Base-by-base conservation (phyloP, 2,329 filamentous ascomycete species). In the Cytospora mali region DNA sequence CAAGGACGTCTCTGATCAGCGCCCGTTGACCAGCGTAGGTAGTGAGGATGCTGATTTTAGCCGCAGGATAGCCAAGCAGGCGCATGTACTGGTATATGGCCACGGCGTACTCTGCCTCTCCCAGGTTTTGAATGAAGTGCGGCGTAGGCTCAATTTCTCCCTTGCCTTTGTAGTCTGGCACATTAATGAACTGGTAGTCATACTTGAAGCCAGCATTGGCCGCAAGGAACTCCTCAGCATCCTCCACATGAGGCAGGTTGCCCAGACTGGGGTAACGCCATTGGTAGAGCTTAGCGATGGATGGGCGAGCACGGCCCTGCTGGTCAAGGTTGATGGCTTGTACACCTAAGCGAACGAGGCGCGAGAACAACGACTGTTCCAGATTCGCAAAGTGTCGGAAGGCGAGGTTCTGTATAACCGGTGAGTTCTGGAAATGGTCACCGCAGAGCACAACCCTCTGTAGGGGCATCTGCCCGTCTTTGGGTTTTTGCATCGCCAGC, bases 1-100 rank as follows among this genome's bases (percentile, higher is more conserved):
- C 80, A 57, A 99, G 78, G 4, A 99, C 92, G 75, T 99, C 94
- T 69, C 85, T 88, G 65, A 99, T 91, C 69, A 99, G 80, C 33
- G 93, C 92, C 64, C 88, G 84, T 74, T 99, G 95, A 3, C 95
- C 95, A 18, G 95, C 93, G 74, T 99, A 99, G 0, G 94, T 96
- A 2, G 93, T 90, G 60, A 99, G 81, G 64, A 99, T 97, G 55
- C 87, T 92, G 70, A 99, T 97, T 72, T 89, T 86, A 21, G 79
- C 75, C 0, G 91, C 90, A 6, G 95, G 92, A 69, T 99, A 99
- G 21, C 94, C 95, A 5, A 99, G 86, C 23, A 99, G 81, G 23
- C 95, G 89, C 95, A 99, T 98, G 74, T 98, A 99, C 77, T 97
- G 93, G 77, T 88, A 99, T 31, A 99, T 84, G 3, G 95, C 95